Percentiles rank a stretch among this genome's conserved stretches.
Evolutionary conservation across 2,329 filamentous ascomycete genomes (phyloP).

Genomic region (Neonectria faginata): DNA sequence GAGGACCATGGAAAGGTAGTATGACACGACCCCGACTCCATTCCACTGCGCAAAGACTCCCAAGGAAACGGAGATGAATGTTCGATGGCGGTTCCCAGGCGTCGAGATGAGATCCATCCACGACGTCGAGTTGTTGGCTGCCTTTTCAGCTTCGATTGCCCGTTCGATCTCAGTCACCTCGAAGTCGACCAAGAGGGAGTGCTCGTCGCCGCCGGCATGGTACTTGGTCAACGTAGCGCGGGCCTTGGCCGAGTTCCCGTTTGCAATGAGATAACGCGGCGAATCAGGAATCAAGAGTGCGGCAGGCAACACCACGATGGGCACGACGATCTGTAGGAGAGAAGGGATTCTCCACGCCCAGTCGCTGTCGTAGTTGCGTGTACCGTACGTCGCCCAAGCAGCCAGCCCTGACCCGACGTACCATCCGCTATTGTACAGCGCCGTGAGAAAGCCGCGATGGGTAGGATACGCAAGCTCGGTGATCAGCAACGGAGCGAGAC

Average conservation of each 20-base stretch:
- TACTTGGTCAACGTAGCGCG: slow-evolving; percentile 16
- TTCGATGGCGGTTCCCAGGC: slow-evolving; percentile 25
- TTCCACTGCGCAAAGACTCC: slow-evolving; percentile 28
- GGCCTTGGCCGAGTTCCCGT: slow-evolving; percentile 3
- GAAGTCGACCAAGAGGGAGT: slow-evolving; percentile 18
- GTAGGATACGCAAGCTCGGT: slow-evolving; percentile 32
- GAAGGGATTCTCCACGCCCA: slow-evolving; percentile 63
- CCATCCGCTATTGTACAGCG: slow-evolving; percentile 28
- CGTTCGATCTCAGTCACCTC: slow-evolving; percentile 25
- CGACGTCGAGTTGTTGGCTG: slow-evolving; percentile 10
- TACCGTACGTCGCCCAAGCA: slow-evolving; percentile 31
- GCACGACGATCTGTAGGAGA: slow-evolving; percentile 55
- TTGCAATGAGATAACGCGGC: slow-evolving; percentile 16
- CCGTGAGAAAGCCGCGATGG: slow-evolving; percentile 25
- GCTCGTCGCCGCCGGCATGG: slow-evolving; percentile 25
- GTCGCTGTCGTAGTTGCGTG: slow-evolving; percentile 21
- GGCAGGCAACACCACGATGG: slow-evolving; percentile 21
- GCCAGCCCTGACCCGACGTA: slow-evolving; percentile 31
- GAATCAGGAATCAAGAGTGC: slow-evolving; percentile 26
- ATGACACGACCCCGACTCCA: slow-evolving; percentile 32
- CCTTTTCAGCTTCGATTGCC: slow-evolving; percentile 28
- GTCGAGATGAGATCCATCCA: slow-evolving; percentile 20
- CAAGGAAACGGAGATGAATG: slow-evolving; percentile 23
- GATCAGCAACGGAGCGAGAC: slow-evolving; percentile 25
- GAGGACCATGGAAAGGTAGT: slow-evolving; percentile 54